Percentiles rank a stretch among this genome's conserved stretches.
phyloP scores from a whole-genome alignment of 1,284 basidiomycete genomes.

The Ceratorhiza oryzae-sativae region DNA sequence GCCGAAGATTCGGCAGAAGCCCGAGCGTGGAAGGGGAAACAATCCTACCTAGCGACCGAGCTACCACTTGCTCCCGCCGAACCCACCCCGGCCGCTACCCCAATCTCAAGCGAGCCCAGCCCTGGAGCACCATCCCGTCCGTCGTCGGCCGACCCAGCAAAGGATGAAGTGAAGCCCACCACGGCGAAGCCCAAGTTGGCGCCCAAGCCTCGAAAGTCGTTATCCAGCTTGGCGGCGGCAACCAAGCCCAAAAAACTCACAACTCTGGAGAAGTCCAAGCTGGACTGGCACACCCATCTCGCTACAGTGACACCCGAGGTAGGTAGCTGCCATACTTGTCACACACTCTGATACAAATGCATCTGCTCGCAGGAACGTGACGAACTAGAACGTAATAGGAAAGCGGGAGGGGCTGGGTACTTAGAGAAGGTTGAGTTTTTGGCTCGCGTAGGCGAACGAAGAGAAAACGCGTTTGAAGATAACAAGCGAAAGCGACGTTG shows the following conservation, averaged over 20 bases:
- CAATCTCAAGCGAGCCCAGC: background rate
- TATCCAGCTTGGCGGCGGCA: slow-evolving; percentile 21
- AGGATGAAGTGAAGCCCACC: background rate
- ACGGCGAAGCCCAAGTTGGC: slow-evolving; percentile 1
- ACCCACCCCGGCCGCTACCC: background rate
- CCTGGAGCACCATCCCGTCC: background rate
- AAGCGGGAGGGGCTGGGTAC: slow-evolving; percentile 69
- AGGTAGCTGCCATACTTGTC: too few species aligned
- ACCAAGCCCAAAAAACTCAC: slow-evolving; percentile 73
- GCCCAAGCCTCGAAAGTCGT: slow-evolving; percentile 21
- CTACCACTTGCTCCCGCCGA: background rate
- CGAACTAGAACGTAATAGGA: slow-evolving; percentile 73
- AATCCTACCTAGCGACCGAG: background rate
- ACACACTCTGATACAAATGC: too few species aligned
- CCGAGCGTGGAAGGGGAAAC: slow-evolving; percentile 62
- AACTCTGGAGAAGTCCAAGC: slow-evolving; percentile 79
- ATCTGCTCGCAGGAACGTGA: slow-evolving; percentile 58
- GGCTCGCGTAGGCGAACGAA: slow-evolving; percentile 71
- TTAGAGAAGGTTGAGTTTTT: slow-evolving; percentile 83
- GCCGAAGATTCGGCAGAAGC: slow-evolving; percentile 73
- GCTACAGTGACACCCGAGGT: slow-evolving; percentile 49
- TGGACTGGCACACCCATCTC: slow-evolving; percentile 82
- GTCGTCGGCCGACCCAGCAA: background rate
- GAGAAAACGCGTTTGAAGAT: slow-evolving; percentile 67
- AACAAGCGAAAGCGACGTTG: slow-evolving; percentile 45